Base-by-base conservation (phyloP, 805 yeast genomes). In the Yamadazyma kitorensis region DNA sequence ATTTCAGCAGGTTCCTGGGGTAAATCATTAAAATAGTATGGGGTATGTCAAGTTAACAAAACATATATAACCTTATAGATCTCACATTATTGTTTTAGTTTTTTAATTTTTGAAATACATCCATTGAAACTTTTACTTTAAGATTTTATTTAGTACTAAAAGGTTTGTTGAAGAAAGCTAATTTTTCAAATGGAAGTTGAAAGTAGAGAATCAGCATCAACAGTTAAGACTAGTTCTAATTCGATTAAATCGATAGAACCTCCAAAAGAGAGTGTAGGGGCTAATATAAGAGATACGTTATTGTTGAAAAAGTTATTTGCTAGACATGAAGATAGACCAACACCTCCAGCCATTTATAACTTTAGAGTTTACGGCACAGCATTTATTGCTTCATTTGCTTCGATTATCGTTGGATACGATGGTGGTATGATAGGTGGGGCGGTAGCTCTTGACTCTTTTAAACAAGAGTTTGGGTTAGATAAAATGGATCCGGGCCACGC, bases 371-470 rank as follows among this genome's bases (percentile, higher is more conserved):
- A 61, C 40, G 47, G 51, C 25, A 63, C 68, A 10, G 64, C 68
- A 4, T 34, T 61, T 22, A 52, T 58, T 45, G 63, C 68, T 2
- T 55, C 64, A 6, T 57, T 63, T 7, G 68, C 68, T 3, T 66
- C 68, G 23, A 59, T 63, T 33, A 59, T 64, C 31, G 61, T 63
- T 30, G 70, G 70, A 6, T 64, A 64, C 36, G 70, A 64, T 36
- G 61, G 66, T 5, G 68, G 66, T 3, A 63, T 60, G 31, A 64
- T 64, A 28, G 70, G 70, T 6, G 68, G 68, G 6, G 59, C 68
- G 3, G 64, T 61, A 18, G 59, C 63, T 3, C 47, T 63, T 17
- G 45, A 45, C 11, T 51, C 62, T 4, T 64, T 64, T 39, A 39
- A 44, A 33, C 26, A 48, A 9, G 68, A 61, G 41, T 63, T 62